These are phyloP conservation scores for Rubroboletus pulcherrimus DNA, from an alignment of 768 basidiomycete species.

Conservation along the genomic window DNA sequence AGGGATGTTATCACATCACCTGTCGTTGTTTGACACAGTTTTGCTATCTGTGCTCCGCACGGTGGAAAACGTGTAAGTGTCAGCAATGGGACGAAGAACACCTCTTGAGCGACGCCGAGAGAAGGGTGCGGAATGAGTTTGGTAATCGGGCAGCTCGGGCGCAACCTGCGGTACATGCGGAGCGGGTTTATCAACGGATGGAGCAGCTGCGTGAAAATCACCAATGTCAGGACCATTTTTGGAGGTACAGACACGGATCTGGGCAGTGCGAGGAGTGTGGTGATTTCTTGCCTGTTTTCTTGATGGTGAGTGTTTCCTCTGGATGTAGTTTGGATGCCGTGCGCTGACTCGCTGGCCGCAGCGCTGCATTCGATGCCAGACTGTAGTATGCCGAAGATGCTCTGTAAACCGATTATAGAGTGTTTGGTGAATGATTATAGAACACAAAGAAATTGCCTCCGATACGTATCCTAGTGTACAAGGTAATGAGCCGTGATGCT, in stretches of 20 bases:
- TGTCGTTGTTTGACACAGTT: constrained; percentile 50
- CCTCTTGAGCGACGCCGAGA: constrained; percentile 27
- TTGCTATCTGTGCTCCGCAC: constrained; percentile 60
- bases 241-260: constrained; percentile 42
- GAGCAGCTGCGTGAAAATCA: constrained; percentile 47
- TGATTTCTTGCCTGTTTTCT: constrained; percentile 35
- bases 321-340: neutral
- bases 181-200: constrained; percentile 22
- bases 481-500: neutral
- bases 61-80: constrained; percentile 62
- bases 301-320: constrained; percentile 41
- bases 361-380: constrained; percentile 25
- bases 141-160: constrained; percentile 7
- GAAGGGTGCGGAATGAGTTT: constrained; percentile 25
- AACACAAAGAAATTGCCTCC: neutral
- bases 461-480: neutral
- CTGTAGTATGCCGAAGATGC: constrained; percentile 25
- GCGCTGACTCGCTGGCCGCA: constrained; percentile 6
- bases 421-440: neutral
- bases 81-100: constrained; percentile 60
- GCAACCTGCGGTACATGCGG: constrained; percentile 17
- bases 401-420: constrained; percentile 27
- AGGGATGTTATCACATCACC: constrained; percentile 65
- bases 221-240: constrained; percentile 45
- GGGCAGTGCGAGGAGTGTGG: constrained; percentile 48